These are phyloP conservation scores for Nidularia pulvinata DNA, from an alignment of 768 basidiomycete species.

Conservation along the genomic window DNA sequence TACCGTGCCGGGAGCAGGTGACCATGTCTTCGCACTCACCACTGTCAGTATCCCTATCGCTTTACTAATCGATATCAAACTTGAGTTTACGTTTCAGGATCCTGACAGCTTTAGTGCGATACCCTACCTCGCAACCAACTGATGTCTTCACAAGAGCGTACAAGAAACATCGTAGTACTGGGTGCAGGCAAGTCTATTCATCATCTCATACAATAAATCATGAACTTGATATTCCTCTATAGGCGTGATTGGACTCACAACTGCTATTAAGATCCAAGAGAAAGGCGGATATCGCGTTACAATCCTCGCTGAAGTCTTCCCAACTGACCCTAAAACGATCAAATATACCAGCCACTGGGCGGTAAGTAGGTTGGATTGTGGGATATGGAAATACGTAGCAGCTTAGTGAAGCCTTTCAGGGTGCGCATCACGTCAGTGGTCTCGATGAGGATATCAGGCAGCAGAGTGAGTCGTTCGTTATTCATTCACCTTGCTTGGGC, in stretches of 20 bases:
- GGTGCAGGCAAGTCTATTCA: neutral
- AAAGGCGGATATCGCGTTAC: conserved; percentile 51
- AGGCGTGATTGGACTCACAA: conserved; percentile 70
- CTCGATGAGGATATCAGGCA: conserved; percentile 40
- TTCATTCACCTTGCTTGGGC: neutral
- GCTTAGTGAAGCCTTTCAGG: conserved; percentile 35
- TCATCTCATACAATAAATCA: neutral
- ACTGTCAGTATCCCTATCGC: too few relatives aligned
- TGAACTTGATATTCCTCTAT: neutral
- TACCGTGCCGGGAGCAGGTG: too few relatives aligned
- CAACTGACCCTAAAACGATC: conserved; percentile 34
- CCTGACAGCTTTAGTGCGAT: too few relatives aligned
- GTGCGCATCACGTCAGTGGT: conserved; percentile 75
- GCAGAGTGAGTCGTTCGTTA: conserved; percentile 34
- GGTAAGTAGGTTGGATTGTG: conserved; percentile 29
- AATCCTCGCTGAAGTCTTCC: conserved; percentile 26
- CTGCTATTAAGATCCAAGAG: conserved; percentile 62
- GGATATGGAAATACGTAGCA: neutral
- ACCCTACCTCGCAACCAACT: too few relatives aligned
- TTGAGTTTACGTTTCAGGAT: too few relatives aligned
- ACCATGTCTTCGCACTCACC: too few relatives aligned
- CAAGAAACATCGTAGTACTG: neutral
- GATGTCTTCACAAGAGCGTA: neutral
- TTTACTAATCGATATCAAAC: too few relatives aligned
- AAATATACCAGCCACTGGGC: conserved; percentile 72